Base-by-base conservation (phyloP, 352 stramenopile genomes). In the Phytophthora fragariae region DNA sequence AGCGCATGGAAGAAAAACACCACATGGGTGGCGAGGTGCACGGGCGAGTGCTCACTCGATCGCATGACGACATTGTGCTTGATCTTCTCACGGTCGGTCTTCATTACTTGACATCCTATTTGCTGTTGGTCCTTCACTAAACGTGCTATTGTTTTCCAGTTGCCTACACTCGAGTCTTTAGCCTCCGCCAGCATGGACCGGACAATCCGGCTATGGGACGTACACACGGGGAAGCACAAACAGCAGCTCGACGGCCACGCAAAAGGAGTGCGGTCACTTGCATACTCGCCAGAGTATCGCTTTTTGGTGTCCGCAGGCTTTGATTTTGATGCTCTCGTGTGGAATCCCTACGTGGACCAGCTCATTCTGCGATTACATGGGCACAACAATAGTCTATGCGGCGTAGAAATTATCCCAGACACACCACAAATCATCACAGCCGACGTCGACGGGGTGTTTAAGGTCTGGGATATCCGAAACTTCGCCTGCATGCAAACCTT, bases 401-500 rank as follows among this genome's bases (percentile, higher is more conserved):
- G 91, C 8, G 89, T 97, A 37, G 87, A 97, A 72, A 95, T 97
- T 72, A 90, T 97, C 50, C 80, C 87, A 8, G 82, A 94, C 66
- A 93, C 91, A 7, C 89, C 89, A 4, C 89, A 97, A 69, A 93
- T 97, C 65, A 85, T 97, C 57, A 97, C 88, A 3, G 87, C 86
- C 6, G 92, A 97, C 68, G 78, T 94, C 2, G 85, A 92, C 57
- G 92, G 92, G 12, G 71, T 93, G 29, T 93, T 96, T 62, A 97
- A 97, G 57, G 85, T 97, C 37, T 97, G 92, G 91, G 90, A 97
- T 66, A 93, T 97, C 53, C 86, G 91, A 53, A 97, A 97, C 68
- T 97, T 97, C 72, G 85, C 83, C 19, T 96, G 88, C 62, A 92
- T 97, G 77, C 92, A 97, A 70, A 97, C 88, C 3, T 97, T 97